A percentile compares a stretch with the other conserved stretches of the same genome.
phyloP scores from a whole-genome alignment of 2,329 filamentous ascomycete genomes.

The Chrysosporium queenslandicum region DNA sequence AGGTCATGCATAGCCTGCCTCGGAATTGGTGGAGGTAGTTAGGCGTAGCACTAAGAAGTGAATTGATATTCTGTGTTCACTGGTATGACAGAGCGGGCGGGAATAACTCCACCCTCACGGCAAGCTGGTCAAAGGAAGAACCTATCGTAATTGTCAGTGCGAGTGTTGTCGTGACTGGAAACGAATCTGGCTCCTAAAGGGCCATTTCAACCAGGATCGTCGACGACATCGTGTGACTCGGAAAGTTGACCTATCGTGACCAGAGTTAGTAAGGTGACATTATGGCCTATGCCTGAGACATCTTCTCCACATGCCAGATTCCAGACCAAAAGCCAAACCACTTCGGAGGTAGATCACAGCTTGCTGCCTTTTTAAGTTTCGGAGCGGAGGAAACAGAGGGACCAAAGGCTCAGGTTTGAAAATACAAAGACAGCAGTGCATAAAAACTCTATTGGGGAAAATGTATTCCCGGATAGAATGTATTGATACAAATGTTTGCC shows the following conservation, averaged over 20 bases:
- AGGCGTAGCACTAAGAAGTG: neutral
- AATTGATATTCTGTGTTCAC: neutral
- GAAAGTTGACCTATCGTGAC: neutral
- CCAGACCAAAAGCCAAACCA: neutral
- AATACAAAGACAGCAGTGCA: neutral
- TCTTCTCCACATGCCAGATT: neutral
- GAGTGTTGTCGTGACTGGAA: neutral
- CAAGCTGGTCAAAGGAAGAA: neutral
- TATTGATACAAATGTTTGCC: neutral
- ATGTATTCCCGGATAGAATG: neutral
- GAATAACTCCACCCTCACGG: neutral
- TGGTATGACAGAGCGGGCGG: neutral
- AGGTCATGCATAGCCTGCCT: neutral
- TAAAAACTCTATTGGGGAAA: neutral
- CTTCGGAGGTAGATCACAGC: neutral
- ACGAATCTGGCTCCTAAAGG: neutral
- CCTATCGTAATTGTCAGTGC: neutral
- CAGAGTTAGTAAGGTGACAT: neutral
- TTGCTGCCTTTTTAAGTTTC: neutral
- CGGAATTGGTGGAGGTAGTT: neutral
- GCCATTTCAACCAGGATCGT: neutral
- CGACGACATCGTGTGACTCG: conserved; percentile 6
- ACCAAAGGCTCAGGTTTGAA: neutral
- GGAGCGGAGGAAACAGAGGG: conserved; percentile 8
- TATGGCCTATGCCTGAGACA: neutral